Evolutionary conservation across 768 basidiomycete species (phyloP).

Genomic region (Pisolithus sp.): DNA sequence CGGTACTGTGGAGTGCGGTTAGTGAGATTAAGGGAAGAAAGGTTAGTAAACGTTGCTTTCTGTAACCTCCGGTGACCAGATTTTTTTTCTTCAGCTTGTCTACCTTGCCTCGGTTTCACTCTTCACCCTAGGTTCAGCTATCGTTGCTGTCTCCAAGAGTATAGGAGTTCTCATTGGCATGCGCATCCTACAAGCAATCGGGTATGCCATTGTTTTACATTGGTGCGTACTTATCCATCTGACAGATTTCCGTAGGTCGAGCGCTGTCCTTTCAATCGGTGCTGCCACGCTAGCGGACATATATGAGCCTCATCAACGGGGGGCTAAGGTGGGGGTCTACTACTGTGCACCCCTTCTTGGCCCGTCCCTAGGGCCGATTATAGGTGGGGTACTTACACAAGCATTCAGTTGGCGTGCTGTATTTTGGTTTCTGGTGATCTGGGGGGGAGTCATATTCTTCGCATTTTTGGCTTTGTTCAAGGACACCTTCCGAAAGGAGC

Average conservation of each 20-base stretch:
- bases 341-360: slow-evolving; percentile 78
- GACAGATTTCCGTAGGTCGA: slow-evolving; percentile 36
- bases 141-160: slow-evolving; percentile 50
- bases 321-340: slow-evolving; percentile 76
- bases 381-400: slow-evolving; percentile 66
- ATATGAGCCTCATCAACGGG: slow-evolving; percentile 68
- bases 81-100: slow-evolving; percentile 34
- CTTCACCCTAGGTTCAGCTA: slow-evolving; percentile 49
- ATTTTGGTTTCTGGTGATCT: slow-evolving; percentile 77
- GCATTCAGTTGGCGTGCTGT: slow-evolving; percentile 73
- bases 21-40: slow-evolving; percentile 66
- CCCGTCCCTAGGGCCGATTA: slow-evolving; percentile 57
- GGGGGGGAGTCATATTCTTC: slow-evolving; percentile 47
- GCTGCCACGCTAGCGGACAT: slow-evolving; percentile 77
- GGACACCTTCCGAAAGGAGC: slow-evolving; percentile 80
- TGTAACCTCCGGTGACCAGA: background rate
- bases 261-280: slow-evolving; percentile 68
- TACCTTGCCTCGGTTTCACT: slow-evolving; percentile 49
- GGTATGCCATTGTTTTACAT: slow-evolving; percentile 32
- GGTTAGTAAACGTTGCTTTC: slow-evolving; percentile 27
- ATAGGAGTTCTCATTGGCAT: slow-evolving; percentile 61
- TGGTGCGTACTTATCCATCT: background rate
- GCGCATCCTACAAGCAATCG: slow-evolving; percentile 58
- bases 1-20: slow-evolving; percentile 27
- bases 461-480: slow-evolving; percentile 66